Evolutionary conservation across 495 filamentous ascomycete genomes (phyloP), one percentile per base, ranked within the genome.

Genomic region (Chaetomium cochliodes): DNA sequence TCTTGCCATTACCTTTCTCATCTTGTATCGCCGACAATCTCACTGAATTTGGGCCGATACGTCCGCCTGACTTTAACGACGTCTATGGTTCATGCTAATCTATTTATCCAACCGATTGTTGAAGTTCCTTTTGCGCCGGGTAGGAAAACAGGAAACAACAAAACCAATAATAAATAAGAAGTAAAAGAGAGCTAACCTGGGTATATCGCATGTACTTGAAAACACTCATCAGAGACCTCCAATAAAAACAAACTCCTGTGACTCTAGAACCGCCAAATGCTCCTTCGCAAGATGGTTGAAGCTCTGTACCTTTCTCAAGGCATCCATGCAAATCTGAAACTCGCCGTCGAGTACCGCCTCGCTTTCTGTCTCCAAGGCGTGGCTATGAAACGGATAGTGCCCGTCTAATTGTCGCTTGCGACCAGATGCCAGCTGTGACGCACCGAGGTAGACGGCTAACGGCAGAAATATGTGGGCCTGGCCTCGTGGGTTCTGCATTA

Each of bases 401-500:
- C 23, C 23, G 13, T 59, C 49, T 26, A 53, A 2, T 3, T 26
- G 23, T n/a, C 59, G 20, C 26, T 44, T 65, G 4, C 57, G 55
- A 22, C 63, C 49, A 0, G 30, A 49, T 22, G 57, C 47, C 20
- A 73, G 58, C 7, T 63, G 58, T 11, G 69, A 67, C 8, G 67
- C 71, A 26, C 62, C 71, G 9, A 69, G 39, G n/a, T 42, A 69
- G 23, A 74, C 63, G 49, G 69, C 46, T 2, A 67, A 37, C 9
- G 72, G 72, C 26, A 74, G 64, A 26, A 74, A 74, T 16, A 72
- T 73, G 51, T 73, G 69, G 25, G 72, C 71, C 64, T 66, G 16
- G 16, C 46, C 41, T 62, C 42, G 53, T 58, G 30, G 59, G 7
- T 26, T 5, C 8, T 49, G 42, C 44, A 66, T 66, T 62, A 62